Conservation (phyloP, 768 basidiomycete genomes). For the Clitopilus passeckerianus region DNA sequence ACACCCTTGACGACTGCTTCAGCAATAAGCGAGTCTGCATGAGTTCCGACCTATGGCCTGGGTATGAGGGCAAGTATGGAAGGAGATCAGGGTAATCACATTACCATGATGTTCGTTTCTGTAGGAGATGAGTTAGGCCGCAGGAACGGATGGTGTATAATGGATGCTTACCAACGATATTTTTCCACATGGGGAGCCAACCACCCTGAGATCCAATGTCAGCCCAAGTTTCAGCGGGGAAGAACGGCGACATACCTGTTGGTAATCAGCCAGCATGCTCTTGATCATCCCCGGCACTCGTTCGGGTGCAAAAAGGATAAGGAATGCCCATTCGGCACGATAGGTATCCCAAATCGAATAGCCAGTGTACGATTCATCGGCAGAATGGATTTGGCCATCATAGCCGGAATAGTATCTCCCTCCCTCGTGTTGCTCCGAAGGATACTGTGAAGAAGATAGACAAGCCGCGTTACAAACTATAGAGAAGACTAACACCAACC, state of each 20-base stretch:
- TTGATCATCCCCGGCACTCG: conserved; percentile 70
- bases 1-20: conserved; percentile 68
- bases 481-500: conserved; percentile 19
- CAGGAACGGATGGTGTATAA: background rate
- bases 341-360: conserved; percentile 85
- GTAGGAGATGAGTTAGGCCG: background rate
- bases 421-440: conserved; percentile 68
- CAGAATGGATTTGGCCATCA: conserved; percentile 54
- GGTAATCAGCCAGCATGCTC: conserved; percentile 78
- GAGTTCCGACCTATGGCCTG: conserved; percentile 60
- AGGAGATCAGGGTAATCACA: background rate
- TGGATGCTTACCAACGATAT: conserved; percentile 51
- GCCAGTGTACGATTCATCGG: conserved; percentile 68
- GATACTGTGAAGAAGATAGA: conserved; percentile 44
- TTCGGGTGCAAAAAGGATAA: conserved; percentile 73
- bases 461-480: background rate
- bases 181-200: conserved; percentile 92
- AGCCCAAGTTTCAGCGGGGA: conserved; percentile 7
- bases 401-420: conserved; percentile 75
- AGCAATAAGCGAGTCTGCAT: conserved; percentile 74
- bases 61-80: background rate
- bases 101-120: conserved; percentile 83
- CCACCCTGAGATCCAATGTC: conserved; percentile 41
- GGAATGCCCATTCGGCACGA: conserved; percentile 76
- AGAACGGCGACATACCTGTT: conserved; percentile 36